Percentiles rank a stretch among this genome's conserved stretches.
These are phyloP conservation scores for Tieghemiomyces parasiticus DNA, from an alignment of 192 early-diverging fungal species.

Conservation along the genomic window DNA sequence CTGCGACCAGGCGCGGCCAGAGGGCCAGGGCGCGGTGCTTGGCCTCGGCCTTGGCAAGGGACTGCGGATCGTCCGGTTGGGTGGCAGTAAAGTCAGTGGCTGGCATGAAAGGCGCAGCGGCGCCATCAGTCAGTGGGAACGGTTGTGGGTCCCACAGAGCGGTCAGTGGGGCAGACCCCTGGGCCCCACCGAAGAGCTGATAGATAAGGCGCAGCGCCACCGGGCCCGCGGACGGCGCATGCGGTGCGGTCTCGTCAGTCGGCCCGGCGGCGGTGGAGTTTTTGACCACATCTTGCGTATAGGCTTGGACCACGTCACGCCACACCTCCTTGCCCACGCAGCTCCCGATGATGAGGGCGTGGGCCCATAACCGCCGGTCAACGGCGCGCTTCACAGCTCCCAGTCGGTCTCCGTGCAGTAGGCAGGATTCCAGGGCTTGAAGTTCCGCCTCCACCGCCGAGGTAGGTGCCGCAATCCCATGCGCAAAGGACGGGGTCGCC, in stretches of 20 bases:
- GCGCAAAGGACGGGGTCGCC: background rate
- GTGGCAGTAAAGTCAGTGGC: conserved; percentile 18
- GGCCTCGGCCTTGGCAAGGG: conserved; percentile 1
- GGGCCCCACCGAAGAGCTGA: conserved; percentile 47
- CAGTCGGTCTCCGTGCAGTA: conserved; percentile 25
- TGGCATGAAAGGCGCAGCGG: conserved; percentile 15
- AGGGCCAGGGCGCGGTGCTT: conserved; percentile 15
- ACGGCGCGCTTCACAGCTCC: conserved; percentile 29
- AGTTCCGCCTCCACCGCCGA: conserved; percentile 14
- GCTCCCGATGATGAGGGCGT: conserved; percentile 82
- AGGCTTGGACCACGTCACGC: conserved; percentile 58
- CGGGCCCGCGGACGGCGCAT: conserved; percentile 26
- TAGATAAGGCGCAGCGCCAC: conserved; percentile 24
- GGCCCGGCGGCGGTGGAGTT: conserved; percentile 10
- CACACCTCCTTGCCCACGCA: conserved; percentile 73
- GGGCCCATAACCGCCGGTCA: conserved; percentile 53
- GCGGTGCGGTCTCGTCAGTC: conserved; percentile 17
- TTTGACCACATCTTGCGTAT: conserved; percentile 37
- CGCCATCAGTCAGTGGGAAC: background rate
- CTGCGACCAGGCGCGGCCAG: conserved; percentile 61
- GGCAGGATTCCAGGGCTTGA: conserved; percentile 15
- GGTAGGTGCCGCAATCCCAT: background rate
- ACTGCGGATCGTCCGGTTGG: conserved; percentile 10
- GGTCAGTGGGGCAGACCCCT: conserved; percentile 25
- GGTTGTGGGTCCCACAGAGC: background rate